These are phyloP conservation scores for Hanseniaspora clermontiae DNA, from an alignment of 805 yeast species.

Conservation along the genomic window DNA sequence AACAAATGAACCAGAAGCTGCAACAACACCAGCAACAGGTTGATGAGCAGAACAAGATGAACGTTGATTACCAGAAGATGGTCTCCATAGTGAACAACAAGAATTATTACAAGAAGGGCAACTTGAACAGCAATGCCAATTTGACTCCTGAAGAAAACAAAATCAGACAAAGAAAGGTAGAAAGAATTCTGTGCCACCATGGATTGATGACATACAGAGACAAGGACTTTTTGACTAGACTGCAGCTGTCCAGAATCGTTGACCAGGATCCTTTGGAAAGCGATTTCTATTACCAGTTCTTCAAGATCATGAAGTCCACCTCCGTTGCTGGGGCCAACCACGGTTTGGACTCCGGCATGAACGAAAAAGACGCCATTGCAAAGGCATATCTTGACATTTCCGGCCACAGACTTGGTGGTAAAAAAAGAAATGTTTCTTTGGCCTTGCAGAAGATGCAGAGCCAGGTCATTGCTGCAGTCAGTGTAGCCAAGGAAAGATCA, in stretches of 20 bases:
- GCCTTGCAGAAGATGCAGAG: slow-evolving; percentile 96
- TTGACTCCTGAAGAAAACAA: slow-evolving; percentile 64
- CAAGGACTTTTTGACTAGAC: slow-evolving; percentile 86
- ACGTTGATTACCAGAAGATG: slow-evolving; percentile 1
- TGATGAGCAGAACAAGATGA: background rate
- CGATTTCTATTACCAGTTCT: slow-evolving; percentile 91
- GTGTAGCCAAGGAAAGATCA: slow-evolving; percentile 82
- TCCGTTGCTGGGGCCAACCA: slow-evolving; percentile 1
- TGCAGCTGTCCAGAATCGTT: slow-evolving; percentile 88
- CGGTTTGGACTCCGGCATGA: slow-evolving; percentile 24
- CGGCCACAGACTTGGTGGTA: slow-evolving; percentile 81
- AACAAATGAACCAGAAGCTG: slow-evolving; percentile 6
- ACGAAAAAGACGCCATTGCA: slow-evolving; percentile 68
- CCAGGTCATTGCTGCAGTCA: slow-evolving; percentile 91
- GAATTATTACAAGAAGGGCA: slow-evolving; percentile 16
- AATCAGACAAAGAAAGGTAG: slow-evolving; percentile 60
- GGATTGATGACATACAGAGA: slow-evolving; percentile 97
- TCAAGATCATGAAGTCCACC: slow-evolving; percentile 47
- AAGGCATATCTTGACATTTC: slow-evolving; percentile 83
- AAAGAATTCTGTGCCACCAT: slow-evolving; percentile 63
- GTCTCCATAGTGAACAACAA: background rate
- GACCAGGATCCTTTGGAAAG: slow-evolving; percentile 95
- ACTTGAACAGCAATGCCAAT: slow-evolving; percentile 25
- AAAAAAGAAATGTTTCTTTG: slow-evolving; percentile 70
- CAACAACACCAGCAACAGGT: slow-evolving; percentile 6